Base-by-base conservation (phyloP, 2,329 filamentous ascomycete genomes). In the Beauveria scarabaeidicola region DNA sequence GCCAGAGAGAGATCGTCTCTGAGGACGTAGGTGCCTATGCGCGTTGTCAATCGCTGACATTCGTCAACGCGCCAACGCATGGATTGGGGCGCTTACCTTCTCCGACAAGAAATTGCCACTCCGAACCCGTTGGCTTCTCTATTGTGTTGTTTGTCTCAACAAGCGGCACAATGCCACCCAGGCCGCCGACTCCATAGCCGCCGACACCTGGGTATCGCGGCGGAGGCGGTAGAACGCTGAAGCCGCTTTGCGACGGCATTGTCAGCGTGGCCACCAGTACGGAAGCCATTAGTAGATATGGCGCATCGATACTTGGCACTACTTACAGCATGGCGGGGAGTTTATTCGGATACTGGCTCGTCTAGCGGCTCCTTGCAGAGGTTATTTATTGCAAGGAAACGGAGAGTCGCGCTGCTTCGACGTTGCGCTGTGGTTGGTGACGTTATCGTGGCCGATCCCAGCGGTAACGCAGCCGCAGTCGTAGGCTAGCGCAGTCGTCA, bases 111-210 rank as follows among this genome's bases (percentile, higher is more conserved):
- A 99, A 87, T 71, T 95, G 90, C 74, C 91, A 90, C 67, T 96
- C 92, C 25, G 89, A 83, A 5, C 90, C 90, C 40, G 85, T 85
- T 25, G 90, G 93, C 67, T 89, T 88, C 60, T 84, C 85, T 63
- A 99, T 78, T 43, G 86, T 88, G 71, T 97, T 99, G 74, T 94
- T 96, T 58, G 93, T 97, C 80, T 99, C 94, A 69, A 96, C 88
- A 73, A 96, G 84, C 41, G 89, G 87, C 41, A 84, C 79, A 55
- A 85, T 80, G 71, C 87, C 81, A 63, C 86, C 86, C 68, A 86
- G 82, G 64, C 84, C 84, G 58, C 87, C 81, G 64, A 84, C 84
- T 66, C 87, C 86, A 77, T 89, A 89, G 64, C 87, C 85, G 68
- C 84, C 81, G 69, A 84, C 82, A 65, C 85, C 83, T 60, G 90